Evolutionary conservation across 2,329 filamentous ascomycete species (phyloP), one percentile per base, ranked within the genome.

Genomic region (Fusarium dlaminii): DNA sequence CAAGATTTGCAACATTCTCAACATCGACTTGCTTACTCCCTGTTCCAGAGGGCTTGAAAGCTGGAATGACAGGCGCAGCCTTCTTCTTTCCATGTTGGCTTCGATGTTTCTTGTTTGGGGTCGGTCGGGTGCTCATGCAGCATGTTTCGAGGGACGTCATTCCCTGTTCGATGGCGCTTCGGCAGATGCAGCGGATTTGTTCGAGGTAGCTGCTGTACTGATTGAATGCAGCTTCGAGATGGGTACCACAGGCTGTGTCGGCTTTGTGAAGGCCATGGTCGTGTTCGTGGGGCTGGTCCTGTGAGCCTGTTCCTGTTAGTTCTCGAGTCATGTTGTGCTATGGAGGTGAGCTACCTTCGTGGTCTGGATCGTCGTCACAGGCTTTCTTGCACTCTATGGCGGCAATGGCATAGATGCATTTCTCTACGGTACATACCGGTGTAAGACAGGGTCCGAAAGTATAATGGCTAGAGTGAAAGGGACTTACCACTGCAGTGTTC

Each of bases 171-270:
- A 83, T 76, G 30, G 82, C 75, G 57, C 73, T 79, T 40, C 80
- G 81, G 70, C 82, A 83, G 67, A 83, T 83, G 73, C 82, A 83
- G 5, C 81, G 81, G n/a, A 80, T 80, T 15, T 78, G 77, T 48
- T 82, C 78, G n/a, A 83, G 78, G 54, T 82, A 82, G 60, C 76
- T 77, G 65, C 75, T 80, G 57, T 83, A 83, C 49, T 80, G 78
- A 24, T 81, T 77, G 49, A 82, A 81, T 2, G 82, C 81, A 30
- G 75, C 77, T 55, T 70, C 65, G 2, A 83, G 75, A 55, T 83
- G 82, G 37, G 77, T 77, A 42, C 58, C 78, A 52, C 82, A 83
- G 13, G 82, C 81, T 12, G 73, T 69, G 15, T 67, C 65, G 6
- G 63, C 1, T 5, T 62, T 15, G 13, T 74, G 62, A 15, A 46